Conservation (phyloP, 345 rosid species). For the Brassica nigra region DNA sequence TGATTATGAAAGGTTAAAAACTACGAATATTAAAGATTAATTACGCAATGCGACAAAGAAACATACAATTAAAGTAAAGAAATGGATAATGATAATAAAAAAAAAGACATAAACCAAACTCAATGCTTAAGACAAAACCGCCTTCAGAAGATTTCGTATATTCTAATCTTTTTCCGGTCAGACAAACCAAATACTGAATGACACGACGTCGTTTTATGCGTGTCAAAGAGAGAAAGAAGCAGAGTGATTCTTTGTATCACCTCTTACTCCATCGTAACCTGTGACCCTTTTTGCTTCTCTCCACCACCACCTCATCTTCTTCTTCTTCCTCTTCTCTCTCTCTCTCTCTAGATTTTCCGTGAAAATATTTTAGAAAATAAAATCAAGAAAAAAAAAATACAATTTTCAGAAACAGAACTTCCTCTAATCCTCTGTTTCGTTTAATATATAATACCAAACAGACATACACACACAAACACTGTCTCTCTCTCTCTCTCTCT, state of each 20-base stretch:
- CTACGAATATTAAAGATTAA: background rate
- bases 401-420: constrained; percentile 15
- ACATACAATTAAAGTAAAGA: background rate
- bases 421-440: constrained; percentile 1
- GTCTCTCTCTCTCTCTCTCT: constrained; percentile 15
- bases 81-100: background rate
- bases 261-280: constrained; percentile 51
- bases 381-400: constrained; percentile 14
- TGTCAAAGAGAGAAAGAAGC: background rate
- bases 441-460: constrained; percentile 24
- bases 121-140: constrained; percentile 40
- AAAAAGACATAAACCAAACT: constrained; percentile 11
- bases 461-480: constrained; percentile 15
- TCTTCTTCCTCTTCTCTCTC: background rate
- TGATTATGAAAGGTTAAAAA: background rate
- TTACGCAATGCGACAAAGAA: constrained; percentile 18
- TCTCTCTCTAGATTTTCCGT: constrained; percentile 30
- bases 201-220: constrained; percentile 8
- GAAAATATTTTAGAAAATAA: constrained; percentile 5
- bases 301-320: constrained; percentile 20
- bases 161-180: constrained; percentile 34
- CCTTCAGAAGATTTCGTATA: constrained; percentile 40
- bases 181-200: background rate
- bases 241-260: constrained; percentile 52
- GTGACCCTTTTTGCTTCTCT: constrained; percentile 38